Evolutionary conservation across 2,329 filamentous ascomycete species (phyloP).

Genomic region (Lachnellula hyalina): DNA sequence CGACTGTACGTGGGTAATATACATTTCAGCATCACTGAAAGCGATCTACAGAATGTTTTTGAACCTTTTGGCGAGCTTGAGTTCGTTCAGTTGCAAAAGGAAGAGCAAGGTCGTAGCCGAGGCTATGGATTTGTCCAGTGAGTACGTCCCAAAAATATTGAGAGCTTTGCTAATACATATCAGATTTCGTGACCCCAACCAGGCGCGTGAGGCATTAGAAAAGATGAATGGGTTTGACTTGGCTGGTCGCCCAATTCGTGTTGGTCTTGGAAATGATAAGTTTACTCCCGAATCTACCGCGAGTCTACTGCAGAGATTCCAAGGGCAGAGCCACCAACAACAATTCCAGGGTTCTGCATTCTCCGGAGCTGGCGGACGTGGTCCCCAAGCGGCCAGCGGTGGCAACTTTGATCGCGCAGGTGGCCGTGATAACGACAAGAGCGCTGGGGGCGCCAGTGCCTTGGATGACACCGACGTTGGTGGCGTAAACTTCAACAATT

Average conservation of each 20-base stretch:
- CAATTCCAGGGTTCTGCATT: constrained; percentile 86
- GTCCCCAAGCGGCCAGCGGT: constrained; percentile 69
- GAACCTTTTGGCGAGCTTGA: constrained; percentile 97
- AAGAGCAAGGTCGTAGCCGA: constrained; percentile 82
- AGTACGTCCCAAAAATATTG: constrained; percentile 39
- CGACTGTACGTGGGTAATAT: constrained; percentile 98
- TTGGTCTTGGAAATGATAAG: constrained; percentile 99
- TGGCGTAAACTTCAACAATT: constrained; percentile 99
- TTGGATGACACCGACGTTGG: constrained; percentile 96
- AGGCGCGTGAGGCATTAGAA: constrained; percentile 90
- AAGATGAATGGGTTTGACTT: constrained; percentile 99
- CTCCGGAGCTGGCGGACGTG: constrained; percentile 83
- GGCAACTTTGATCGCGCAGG: constrained; percentile 85
- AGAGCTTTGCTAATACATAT: constrained; percentile 33
- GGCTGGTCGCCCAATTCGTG: constrained; percentile 92
- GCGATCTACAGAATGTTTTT: constrained; percentile 92
- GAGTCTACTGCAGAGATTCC: constrained; percentile 86
- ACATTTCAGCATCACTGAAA: constrained; percentile 97
- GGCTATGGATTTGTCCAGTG: constrained; percentile 99
- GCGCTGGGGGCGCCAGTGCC: constrained; percentile 81
- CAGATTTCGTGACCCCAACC: constrained; percentile 82
- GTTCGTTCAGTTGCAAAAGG: constrained; percentile 95
- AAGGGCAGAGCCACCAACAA: constrained; percentile 65
- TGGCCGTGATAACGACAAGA: constrained; percentile 83
- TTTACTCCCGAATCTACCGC: constrained; percentile 96